Conservation (phyloP, 345 rosid genomes). For the Populus davidiana region DNA sequence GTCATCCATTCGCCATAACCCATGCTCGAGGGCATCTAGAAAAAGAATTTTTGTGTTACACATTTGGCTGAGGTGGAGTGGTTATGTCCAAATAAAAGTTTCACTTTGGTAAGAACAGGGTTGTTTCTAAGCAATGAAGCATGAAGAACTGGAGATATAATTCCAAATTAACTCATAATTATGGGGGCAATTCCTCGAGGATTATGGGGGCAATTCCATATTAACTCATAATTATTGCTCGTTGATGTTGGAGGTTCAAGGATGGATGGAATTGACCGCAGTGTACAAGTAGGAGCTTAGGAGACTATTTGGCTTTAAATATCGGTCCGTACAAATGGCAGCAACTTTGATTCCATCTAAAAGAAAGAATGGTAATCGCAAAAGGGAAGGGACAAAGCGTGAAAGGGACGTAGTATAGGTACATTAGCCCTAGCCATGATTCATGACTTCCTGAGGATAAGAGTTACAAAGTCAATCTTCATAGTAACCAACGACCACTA, state of each 20-base stretch:
- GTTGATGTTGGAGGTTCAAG: too few species aligned
- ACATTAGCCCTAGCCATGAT: neutral
- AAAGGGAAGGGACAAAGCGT: neutral
- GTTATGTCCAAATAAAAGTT: neutral
- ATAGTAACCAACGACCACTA: neutral
- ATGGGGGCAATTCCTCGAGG: neutral
- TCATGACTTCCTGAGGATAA: neutral
- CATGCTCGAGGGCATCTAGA: neutral
- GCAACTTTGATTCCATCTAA: neutral
- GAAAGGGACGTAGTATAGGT: neutral
- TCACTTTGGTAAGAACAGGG: neutral
- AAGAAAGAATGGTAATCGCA: neutral
- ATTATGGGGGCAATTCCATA: neutral
- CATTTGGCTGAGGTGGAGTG: neutral
- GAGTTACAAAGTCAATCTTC: neutral
- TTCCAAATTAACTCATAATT: too few species aligned
- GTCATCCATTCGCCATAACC: neutral
- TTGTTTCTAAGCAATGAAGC: neutral
- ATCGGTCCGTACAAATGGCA: neutral
- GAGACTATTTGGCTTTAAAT: neutral
- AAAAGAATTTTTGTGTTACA: neutral
- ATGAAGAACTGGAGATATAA: neutral
- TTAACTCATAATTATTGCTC: too few species aligned
- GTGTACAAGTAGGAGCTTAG: too few species aligned
- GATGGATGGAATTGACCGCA: too few species aligned